Evolutionary conservation across 331 rosid species (phyloP), one percentile per base, ranked within the genome.

Genomic region (Malus hybrid): DNA sequence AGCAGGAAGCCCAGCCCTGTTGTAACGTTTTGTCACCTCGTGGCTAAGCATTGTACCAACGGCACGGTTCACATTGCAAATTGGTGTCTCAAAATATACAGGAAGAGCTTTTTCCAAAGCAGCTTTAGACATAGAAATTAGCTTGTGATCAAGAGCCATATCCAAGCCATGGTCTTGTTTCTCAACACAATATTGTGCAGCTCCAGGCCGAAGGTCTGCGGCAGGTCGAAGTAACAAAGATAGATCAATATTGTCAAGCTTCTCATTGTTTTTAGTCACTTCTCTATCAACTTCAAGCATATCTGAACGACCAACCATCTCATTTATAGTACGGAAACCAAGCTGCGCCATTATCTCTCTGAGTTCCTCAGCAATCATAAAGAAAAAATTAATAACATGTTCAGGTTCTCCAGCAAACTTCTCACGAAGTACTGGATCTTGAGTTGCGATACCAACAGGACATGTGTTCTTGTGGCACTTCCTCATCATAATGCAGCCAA

Each of bases 41-140:
- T 94, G 97, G 84, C 99, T 94, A 74, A 94, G 99, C 97, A 92
- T 94, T 46, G 99, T 92, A 76, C 99, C 99, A 81, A 92, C 97
- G 50, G 97, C 89, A 65, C 97, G 97, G 73, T 94, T 92, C 28
- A 86, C 89, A 76, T 94, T 94, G 69, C 65, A 72, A 70, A 92
- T 84, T n/a, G 87, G 88, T 16, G 84, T 78, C 82, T 94, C 99
- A 80, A 94, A 86, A 89, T 92, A 92, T 54, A 90, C 97, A 2
- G 97, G 99, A 80, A 94, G 84, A 85, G 89, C 81, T 83, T 89
- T 92, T 52, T 85, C 99, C 74, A 94, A 75, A 67, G 99, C 96
- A 78, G 96, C 87, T 70, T 59, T 71, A 6, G 97, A 94, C 39
- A 87, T 85, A 18, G 90, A 66, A 60, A 94, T 89, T 56, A 94